Evolutionary conservation across 192 early-diverging fungal species (phyloP).

Genomic region (Pilaira anomala): DNA sequence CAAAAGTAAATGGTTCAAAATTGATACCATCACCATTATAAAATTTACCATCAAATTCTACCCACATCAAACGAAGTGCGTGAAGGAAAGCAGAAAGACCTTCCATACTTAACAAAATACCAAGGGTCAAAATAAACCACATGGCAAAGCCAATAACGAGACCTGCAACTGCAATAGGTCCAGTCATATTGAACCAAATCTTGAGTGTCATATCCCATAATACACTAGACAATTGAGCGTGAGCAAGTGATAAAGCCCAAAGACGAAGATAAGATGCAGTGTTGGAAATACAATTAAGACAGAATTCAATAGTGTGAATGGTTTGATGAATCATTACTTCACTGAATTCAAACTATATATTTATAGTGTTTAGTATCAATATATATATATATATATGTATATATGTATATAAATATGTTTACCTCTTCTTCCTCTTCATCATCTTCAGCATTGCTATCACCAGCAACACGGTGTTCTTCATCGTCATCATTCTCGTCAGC

Average conservation of each 20-base stretch:
- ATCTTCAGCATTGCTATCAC: slow-evolving; percentile 61
- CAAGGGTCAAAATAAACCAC: slow-evolving; percentile 86
- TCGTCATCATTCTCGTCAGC: slow-evolving; percentile 32
- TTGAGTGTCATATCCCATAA: slow-evolving; percentile 91
- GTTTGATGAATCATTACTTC: slow-evolving; percentile 96
- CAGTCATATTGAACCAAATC: slow-evolving; percentile 47
- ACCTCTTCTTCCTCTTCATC: slow-evolving; percentile 48
- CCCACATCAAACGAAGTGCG: slow-evolving; percentile 92
- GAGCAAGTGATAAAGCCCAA: slow-evolving; percentile 97
- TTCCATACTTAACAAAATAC: slow-evolving; percentile 83
- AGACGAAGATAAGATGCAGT: slow-evolving; percentile 98
- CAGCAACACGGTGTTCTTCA: slow-evolving; percentile 39
- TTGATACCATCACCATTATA: slow-evolving; percentile 87
- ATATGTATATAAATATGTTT: not conserved
- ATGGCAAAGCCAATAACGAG: slow-evolving; percentile 76
- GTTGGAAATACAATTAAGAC: slow-evolving; percentile 93
- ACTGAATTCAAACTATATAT: slow-evolving; percentile 85
- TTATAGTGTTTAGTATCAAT: not conserved
- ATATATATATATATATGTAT: not conserved
- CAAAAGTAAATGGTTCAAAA: slow-evolving; percentile 92
- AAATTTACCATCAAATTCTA: slow-evolving; percentile 98
- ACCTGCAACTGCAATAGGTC: slow-evolving; percentile 59
- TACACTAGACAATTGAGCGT: slow-evolving; percentile 96
- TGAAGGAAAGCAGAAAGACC: slow-evolving; percentile 85
- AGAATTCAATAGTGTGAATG: slow-evolving; percentile 99